Evolutionary conservation across 305 asterid genomes (phyloP).

Genomic region (Caryopteris hybrid): DNA sequence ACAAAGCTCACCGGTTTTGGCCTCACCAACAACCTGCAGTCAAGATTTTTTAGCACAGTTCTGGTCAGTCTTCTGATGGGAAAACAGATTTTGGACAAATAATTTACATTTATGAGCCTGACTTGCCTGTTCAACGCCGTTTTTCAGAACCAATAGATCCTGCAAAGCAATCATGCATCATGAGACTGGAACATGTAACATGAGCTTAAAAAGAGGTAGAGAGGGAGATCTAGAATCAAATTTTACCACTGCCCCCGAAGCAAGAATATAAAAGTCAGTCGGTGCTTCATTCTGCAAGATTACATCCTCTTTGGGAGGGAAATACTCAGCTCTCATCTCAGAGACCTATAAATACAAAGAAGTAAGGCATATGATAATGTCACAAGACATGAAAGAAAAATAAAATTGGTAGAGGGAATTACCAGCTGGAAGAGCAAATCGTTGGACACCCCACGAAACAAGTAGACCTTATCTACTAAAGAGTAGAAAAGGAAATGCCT

Average conservation of each 20-base stretch:
- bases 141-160: constrained; percentile 64
- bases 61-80: neutral
- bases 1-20: constrained; percentile 69
- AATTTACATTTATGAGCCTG: neutral
- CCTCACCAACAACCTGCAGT: constrained; percentile 73
- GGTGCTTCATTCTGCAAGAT: constrained; percentile 64
- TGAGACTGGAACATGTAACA: neutral
- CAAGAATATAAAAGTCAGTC: constrained; percentile 53
- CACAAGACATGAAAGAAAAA: neutral
- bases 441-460: constrained; percentile 78
- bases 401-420: constrained; percentile 7
- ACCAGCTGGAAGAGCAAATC: constrained; percentile 88
- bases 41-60: neutral
- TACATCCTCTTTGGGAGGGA: constrained; percentile 52
- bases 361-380: neutral
- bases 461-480: constrained; percentile 68
- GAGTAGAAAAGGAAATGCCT: constrained; percentile 70
- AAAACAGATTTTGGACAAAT: neutral
- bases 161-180: constrained; percentile 29
- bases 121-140: constrained; percentile 59
- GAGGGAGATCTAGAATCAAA: neutral
- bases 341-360: constrained; percentile 29
- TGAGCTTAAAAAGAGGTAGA: neutral
- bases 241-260: constrained; percentile 48
- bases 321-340: constrained; percentile 62